Conservation (phyloP, 2,329 filamentous ascomycete species). For the Ilyonectria destructans region DNA sequence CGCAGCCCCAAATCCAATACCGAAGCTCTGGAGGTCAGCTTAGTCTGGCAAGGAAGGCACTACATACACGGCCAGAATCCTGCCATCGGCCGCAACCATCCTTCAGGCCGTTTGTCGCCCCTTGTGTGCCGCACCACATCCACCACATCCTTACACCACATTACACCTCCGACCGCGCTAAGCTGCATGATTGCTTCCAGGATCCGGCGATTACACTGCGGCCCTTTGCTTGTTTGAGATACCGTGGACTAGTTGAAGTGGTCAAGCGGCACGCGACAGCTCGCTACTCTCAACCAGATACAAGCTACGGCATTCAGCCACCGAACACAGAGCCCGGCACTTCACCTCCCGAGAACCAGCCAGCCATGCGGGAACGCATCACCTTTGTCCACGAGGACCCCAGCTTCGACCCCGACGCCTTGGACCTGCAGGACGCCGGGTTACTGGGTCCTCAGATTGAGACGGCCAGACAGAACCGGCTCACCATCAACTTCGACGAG, state of each 20-base stretch:
- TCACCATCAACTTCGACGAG: constrained; percentile 83
- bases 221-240: constrained; percentile 25
- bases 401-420: constrained; percentile 74
- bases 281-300: constrained; percentile 15
- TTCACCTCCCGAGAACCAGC: background rate
- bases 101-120: constrained; percentile 1
- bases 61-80: background rate
- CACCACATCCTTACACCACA: background rate
- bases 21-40: constrained; percentile 25
- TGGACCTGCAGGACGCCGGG: constrained; percentile 71
- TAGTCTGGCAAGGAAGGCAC: constrained; percentile 9
- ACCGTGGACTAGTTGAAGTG: constrained; percentile 17
- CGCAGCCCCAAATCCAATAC: constrained; percentile 27
- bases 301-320: constrained; percentile 19
- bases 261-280: constrained; percentile 40
- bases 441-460: constrained; percentile 72
- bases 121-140: constrained; percentile 5
- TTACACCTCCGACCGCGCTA: background rate
- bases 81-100: constrained; percentile 11
- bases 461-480: constrained; percentile 83
- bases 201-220: background rate
- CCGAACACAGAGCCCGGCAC: background rate
- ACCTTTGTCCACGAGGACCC: constrained; percentile 83
- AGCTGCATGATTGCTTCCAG: constrained; percentile 7
- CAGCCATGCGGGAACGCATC: constrained; percentile 81